Percentiles rank a stretch among this genome's conserved stretches.
These are phyloP conservation scores for Stachybotrys echinatus DNA, from an alignment of 2,329 filamentous ascomycete genomes.

Conservation along the genomic window DNA sequence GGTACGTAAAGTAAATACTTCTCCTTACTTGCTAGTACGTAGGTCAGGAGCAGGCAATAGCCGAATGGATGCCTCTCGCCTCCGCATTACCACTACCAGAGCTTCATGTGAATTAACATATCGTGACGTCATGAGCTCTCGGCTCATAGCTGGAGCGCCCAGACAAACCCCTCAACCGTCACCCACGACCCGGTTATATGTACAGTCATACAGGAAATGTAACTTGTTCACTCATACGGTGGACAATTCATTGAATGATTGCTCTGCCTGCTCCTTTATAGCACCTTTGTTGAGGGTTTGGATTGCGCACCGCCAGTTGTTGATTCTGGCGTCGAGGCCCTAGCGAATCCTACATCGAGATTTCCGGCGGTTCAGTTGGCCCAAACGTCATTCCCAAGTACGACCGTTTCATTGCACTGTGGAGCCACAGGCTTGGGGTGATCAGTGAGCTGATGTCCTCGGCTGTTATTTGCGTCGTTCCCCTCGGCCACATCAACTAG, in stretches of 20 bases:
- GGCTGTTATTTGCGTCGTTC: too few relatives aligned
- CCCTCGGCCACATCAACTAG: too few relatives aligned
- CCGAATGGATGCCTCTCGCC: too few relatives aligned
- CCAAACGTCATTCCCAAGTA: neutral
- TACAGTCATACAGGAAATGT: neutral
- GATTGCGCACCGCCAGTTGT: too few relatives aligned
- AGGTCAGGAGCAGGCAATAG: neutral
- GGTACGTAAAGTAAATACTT: too few relatives aligned
- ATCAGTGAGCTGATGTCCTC: too few relatives aligned
- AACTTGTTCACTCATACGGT: neutral
- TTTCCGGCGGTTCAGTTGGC: neutral
- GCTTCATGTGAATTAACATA: neutral
- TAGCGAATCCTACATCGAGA: too few relatives aligned
- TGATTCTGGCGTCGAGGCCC: too few relatives aligned
- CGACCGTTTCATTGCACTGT: neutral
- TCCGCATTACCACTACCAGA: neutral
- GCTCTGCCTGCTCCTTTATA: too few relatives aligned
- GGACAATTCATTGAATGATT: too few relatives aligned
- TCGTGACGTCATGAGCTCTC: neutral
- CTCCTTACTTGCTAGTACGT: too few relatives aligned
- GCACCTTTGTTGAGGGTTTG: too few relatives aligned
- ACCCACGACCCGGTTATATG: neutral
- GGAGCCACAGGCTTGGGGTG: neutral
- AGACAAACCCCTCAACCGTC: neutral
- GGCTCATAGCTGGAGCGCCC: neutral